Conservation (phyloP, 2,329 filamentous ascomycete genomes). For the Didymella pomorum region DNA sequence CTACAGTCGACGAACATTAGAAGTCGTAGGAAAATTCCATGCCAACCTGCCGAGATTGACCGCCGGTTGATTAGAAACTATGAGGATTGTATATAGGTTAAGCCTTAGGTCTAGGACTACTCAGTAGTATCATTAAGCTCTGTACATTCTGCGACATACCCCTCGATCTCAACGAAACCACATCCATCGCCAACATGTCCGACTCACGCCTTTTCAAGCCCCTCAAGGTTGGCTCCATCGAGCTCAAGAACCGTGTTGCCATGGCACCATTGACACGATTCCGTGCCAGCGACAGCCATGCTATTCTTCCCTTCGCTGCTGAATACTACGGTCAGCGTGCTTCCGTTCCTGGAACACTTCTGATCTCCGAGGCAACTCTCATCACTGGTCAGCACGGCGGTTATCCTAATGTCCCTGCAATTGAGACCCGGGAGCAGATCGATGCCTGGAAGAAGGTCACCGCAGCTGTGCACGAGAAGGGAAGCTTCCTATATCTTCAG, state of each 20-base stretch:
- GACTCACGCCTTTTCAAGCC: slow-evolving; percentile 46
- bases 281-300: slow-evolving; percentile 58
- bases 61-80: slow-evolving; percentile 23
- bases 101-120: not conserved
- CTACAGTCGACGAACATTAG: slow-evolving; percentile 10
- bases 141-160: not conserved
- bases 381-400: slow-evolving; percentile 58
- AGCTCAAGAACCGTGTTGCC: slow-evolving; percentile 46
- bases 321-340: slow-evolving; percentile 66
- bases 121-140: not conserved
- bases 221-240: slow-evolving; percentile 45
- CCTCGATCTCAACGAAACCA: not conserved
- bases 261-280: slow-evolving; percentile 52
- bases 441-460: slow-evolving; percentile 68
- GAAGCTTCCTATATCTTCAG: slow-evolving; percentile 68
- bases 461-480: slow-evolving; percentile 69
- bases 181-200: slow-evolving; percentile 29
- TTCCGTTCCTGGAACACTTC: slow-evolving; percentile 61
- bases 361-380: slow-evolving; percentile 67
- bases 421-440: slow-evolving; percentile 59
- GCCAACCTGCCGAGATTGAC: slow-evolving; percentile 25
- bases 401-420: slow-evolving; percentile 64
- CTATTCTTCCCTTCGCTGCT: slow-evolving; percentile 52
- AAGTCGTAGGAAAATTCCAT: slow-evolving; percentile 24
- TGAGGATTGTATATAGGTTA: slow-evolving; percentile 20